Conservation (phyloP, 345 rosid genomes). For the Sisymbrium altissimum region DNA sequence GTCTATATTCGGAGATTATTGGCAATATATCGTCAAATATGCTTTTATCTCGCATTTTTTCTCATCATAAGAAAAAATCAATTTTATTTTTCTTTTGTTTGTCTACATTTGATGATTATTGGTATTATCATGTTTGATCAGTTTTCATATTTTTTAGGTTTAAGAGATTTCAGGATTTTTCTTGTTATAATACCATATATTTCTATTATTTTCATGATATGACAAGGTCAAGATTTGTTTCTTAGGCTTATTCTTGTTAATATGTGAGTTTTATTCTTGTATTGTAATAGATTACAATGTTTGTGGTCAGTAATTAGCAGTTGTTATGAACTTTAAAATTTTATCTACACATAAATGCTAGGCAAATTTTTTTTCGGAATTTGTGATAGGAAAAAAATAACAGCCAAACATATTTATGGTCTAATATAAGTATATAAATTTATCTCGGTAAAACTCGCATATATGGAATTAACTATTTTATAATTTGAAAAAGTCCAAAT, state of each 20-base stretch:
- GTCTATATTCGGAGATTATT: too few species aligned
- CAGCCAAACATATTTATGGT: background rate
- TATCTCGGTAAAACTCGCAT: background rate
- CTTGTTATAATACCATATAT: background rate
- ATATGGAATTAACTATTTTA: background rate
- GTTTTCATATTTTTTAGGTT: background rate
- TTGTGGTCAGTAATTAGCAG: background rate
- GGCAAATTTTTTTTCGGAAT: background rate
- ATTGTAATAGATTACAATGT: background rate
- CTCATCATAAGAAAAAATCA: too few species aligned
- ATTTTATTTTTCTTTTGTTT: background rate
- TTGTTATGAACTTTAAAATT: background rate
- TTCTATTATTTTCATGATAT: background rate
- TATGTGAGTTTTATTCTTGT: background rate
- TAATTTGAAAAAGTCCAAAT: background rate
- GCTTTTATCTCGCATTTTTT: too few species aligned
- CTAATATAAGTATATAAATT: background rate
- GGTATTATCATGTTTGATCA: background rate
- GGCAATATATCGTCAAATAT: too few species aligned
- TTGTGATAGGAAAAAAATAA: background rate
- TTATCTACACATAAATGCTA: background rate
- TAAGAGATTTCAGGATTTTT: background rate
- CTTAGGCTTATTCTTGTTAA: background rate
- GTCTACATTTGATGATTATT: background rate
- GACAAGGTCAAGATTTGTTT: background rate